A percentile compares a stretch with the other conserved stretches of the same genome.
Evolutionary conservation across 768 basidiomycete genomes (phyloP).

Genomic region (Lactarius vividus): DNA sequence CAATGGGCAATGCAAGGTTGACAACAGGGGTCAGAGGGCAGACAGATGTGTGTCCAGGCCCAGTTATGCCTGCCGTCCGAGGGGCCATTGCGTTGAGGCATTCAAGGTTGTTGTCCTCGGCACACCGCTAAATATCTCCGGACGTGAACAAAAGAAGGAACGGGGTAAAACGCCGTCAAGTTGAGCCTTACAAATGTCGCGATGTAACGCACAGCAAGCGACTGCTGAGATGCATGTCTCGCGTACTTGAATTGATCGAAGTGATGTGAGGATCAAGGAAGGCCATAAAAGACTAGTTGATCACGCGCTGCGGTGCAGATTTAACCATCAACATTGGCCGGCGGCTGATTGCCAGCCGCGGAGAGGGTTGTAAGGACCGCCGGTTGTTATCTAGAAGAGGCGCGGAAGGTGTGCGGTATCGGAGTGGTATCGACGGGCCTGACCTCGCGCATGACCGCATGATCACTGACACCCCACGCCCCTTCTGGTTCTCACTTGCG

Average conservation of each 20-base stretch:
- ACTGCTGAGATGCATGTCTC: background rate
- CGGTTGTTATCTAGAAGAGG: slow-evolving; percentile 9
- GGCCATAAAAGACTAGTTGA: background rate
- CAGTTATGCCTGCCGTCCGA: background rate
- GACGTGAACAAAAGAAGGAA: background rate
- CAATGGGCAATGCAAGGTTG: background rate
- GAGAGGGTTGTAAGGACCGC: slow-evolving; percentile 8
- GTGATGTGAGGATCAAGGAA: slow-evolving; percentile 11
- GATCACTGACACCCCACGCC: background rate
- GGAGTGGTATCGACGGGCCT: background rate
- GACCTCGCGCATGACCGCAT: background rate
- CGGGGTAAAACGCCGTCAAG: background rate
- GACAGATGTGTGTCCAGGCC: background rate
- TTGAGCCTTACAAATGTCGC: background rate
- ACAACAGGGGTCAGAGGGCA: background rate
- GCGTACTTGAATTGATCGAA: background rate
- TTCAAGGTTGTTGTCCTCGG: slow-evolving; percentile 5
- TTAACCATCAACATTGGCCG: slow-evolving; percentile 3
- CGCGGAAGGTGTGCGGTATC: background rate
- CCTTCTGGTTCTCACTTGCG: background rate
- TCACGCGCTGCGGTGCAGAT: slow-evolving; percentile 9
- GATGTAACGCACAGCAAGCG: background rate
- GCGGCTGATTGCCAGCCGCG: slow-evolving; percentile 20
- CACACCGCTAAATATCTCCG: slow-evolving; percentile 5
- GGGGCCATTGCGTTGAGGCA: background rate